These are phyloP conservation scores for Rhododendron griersonianum DNA, from an alignment of 148 eudicot species.

Conservation along the genomic window DNA sequence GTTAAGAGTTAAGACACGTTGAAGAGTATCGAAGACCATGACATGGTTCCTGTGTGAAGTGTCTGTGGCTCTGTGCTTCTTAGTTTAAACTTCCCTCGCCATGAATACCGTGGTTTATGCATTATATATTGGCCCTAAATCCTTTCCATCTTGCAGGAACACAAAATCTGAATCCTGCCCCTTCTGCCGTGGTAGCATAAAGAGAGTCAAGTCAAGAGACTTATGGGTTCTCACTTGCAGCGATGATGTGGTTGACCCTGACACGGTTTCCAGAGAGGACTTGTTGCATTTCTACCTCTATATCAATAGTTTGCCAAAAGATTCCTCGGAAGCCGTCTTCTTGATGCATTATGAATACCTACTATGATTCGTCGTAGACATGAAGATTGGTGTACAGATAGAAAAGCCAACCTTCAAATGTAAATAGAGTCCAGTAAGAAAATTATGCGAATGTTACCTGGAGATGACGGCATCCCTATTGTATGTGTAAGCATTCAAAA, in stretches of 20 bases:
- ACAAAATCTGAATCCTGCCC: constrained; percentile 77
- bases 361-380: constrained; percentile 26
- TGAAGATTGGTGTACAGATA: constrained; percentile 24
- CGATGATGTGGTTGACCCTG: constrained; percentile 56
- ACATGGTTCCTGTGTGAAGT: not conserved
- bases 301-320: constrained; percentile 63
- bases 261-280: constrained; percentile 54
- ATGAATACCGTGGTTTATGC: not conserved
- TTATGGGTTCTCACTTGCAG: constrained; percentile 70
- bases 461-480: not conserved
- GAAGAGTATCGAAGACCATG: not conserved
- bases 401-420: constrained; percentile 33
- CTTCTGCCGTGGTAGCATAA: constrained; percentile 71
- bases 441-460: not conserved
- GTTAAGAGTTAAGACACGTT: not conserved
- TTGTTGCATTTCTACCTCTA: constrained; percentile 55
- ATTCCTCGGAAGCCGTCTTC: constrained; percentile 49
- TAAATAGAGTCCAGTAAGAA: constrained; percentile 34
- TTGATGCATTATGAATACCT: constrained; percentile 64
- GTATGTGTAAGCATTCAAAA: constrained; percentile 4
- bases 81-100: not conserved
- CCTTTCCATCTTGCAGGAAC: constrained; percentile 43
- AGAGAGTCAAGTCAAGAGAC: constrained; percentile 69
- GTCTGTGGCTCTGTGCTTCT: not conserved
- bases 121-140: not conserved